phyloP scores from a whole-genome alignment of 2,329 filamentous ascomycete genomes.

The Diaporthe caulivora region DNA sequence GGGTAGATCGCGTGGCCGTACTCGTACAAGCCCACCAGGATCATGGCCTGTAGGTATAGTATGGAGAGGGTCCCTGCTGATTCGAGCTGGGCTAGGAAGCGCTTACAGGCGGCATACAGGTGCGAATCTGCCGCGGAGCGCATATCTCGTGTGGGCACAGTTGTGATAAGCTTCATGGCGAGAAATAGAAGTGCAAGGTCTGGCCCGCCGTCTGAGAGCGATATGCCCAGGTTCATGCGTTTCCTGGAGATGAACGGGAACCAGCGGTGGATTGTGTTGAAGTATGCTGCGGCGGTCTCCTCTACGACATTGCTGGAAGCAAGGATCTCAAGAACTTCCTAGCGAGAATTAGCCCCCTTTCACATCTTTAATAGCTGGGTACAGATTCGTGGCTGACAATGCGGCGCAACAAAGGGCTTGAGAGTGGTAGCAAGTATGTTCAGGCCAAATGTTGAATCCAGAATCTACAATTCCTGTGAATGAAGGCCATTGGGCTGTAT shows the following conservation, averaged over 20 bases:
- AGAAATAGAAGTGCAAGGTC: constrained; percentile 61
- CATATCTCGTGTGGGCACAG: constrained; percentile 51
- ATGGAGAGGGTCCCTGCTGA: constrained; percentile 56
- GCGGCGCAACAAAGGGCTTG: background rate
- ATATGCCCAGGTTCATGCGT: constrained; percentile 56
- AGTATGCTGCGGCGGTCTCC: constrained; percentile 55
- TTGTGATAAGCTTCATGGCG: constrained; percentile 60
- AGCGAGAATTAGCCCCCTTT: background rate
- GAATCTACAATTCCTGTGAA: background rate
- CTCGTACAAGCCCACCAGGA: constrained; percentile 62
- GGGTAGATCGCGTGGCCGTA: constrained; percentile 63
- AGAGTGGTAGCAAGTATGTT: background rate
- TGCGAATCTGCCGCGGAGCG: constrained; percentile 48
- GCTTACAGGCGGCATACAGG: constrained; percentile 58
- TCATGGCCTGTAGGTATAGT: constrained; percentile 57
- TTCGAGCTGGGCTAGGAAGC: constrained; percentile 56
- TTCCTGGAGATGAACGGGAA: constrained; percentile 62
- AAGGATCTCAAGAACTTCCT: constrained; percentile 55
- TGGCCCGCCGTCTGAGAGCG: constrained; percentile 57
- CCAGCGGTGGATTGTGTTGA: constrained; percentile 59
- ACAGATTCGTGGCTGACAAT: background rate
- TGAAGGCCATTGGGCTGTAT: background rate
- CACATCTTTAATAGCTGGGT: background rate
- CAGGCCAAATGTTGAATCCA: background rate
- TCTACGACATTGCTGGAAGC: constrained; percentile 53